Evolutionary conservation across 2,329 filamentous ascomycete genomes (phyloP).

Genomic region (Neonectria punicea): DNA sequence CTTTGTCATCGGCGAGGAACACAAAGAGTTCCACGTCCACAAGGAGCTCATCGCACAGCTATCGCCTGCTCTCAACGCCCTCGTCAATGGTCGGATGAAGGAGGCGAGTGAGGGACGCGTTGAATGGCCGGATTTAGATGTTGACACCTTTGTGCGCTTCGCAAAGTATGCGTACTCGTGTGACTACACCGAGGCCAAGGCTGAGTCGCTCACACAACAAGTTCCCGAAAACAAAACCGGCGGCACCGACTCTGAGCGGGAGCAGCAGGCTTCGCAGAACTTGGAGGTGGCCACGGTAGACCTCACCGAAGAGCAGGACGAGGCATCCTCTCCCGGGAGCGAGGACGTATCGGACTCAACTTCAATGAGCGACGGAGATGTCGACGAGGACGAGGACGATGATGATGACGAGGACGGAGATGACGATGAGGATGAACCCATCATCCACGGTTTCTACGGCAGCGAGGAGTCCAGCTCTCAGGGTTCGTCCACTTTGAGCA

Average conservation of each 20-base stretch:
- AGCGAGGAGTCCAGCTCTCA: neutral
- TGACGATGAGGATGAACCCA: neutral
- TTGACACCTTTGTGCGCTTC: constrained; percentile 43
- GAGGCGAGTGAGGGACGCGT: constrained; percentile 39
- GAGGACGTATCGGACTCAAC: neutral
- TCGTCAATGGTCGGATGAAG: constrained; percentile 41
- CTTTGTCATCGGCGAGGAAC: constrained; percentile 36
- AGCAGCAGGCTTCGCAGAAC: neutral
- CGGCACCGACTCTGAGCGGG: neutral
- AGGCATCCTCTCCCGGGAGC: neutral
- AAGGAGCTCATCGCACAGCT: constrained; percentile 35
- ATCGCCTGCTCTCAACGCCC: constrained; percentile 35
- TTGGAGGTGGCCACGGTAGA: constrained; percentile 2
- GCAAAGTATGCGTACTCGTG: constrained; percentile 40
- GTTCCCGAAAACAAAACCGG: neutral
- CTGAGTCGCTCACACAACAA: constrained; percentile 16
- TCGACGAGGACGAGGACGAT: constrained; percentile 10
- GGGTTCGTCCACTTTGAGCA: constrained; percentile 25
- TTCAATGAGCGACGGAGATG: neutral
- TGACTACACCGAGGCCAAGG: constrained; percentile 35
- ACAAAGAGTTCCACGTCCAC: constrained; percentile 41
- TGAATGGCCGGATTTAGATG: constrained; percentile 39
- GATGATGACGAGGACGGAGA: constrained; percentile 2
- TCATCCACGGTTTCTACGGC: neutral
- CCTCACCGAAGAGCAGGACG: neutral